phyloP scores from a whole-genome alignment of 179 eudicot genomes.

The Beta macrorhiza region DNA sequence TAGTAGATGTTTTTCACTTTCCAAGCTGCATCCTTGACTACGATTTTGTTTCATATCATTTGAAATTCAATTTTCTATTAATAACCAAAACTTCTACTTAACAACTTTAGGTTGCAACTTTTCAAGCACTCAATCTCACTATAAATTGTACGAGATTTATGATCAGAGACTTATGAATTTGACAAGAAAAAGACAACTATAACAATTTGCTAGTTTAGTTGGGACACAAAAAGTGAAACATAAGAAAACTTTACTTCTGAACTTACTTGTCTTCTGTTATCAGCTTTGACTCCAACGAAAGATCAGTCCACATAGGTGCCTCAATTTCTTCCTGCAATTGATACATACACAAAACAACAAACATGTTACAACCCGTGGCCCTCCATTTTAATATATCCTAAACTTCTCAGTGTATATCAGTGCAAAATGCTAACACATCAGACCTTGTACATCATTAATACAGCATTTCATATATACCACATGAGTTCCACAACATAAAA shows the following conservation, averaged over 20 bases:
- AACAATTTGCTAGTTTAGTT: not conserved
- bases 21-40: not conserved
- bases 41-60: not conserved
- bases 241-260: slow-evolving; percentile 1
- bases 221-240: not conserved
- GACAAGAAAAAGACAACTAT: not conserved
- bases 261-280: slow-evolving; percentile 43
- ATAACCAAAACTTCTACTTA: not conserved
- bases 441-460: not conserved
- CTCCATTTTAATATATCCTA: not conserved
- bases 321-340: slow-evolving; percentile 59
- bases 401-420: not conserved
- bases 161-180: not conserved
- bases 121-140: not conserved
- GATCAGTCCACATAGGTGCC: slow-evolving; percentile 75
- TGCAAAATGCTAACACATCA: not conserved
- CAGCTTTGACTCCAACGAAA: slow-evolving; percentile 38
- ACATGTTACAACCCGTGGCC: not conserved
- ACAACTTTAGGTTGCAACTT: not conserved
- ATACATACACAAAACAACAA: not conserved
- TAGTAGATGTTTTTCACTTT: not conserved
- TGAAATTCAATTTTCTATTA: not conserved
- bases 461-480: not conserved
- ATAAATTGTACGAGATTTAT: not conserved
- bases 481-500: not conserved